phyloP scores from a whole-genome alignment of 148 eudicot genomes.

The Silene uniflora region DNA sequence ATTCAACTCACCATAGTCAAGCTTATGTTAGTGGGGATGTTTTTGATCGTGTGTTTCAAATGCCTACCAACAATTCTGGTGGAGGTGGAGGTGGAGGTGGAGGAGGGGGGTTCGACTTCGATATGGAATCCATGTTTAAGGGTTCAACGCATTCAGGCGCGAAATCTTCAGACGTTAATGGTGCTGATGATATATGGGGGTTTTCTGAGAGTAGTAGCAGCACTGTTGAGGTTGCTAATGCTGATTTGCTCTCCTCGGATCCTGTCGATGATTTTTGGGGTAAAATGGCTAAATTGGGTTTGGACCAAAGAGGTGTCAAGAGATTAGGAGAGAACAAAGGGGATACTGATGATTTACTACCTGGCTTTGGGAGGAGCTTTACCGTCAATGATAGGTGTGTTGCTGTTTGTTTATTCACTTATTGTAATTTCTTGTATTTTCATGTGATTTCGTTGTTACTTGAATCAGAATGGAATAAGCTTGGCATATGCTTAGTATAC shows the following conservation, averaged over 20 bases:
- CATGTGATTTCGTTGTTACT: neutral
- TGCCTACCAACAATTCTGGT: constrained; percentile 20
- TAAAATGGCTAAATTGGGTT: constrained; percentile 33
- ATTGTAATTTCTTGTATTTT: neutral
- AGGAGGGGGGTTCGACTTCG: constrained; percentile 31
- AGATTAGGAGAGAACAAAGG: constrained; percentile 20
- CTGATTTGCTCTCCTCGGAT: constrained; percentile 49
- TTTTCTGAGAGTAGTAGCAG: constrained; percentile 28
- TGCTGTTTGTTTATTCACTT: constrained; percentile 8
- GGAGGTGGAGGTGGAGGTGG: constrained; percentile 23
- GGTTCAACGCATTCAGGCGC: constrained; percentile 29
- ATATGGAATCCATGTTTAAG: constrained; percentile 42
- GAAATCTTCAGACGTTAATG: constrained; percentile 22
- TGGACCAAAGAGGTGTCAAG: constrained; percentile 22
- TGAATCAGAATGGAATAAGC: neutral
- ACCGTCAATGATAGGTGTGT: constrained; percentile 39
- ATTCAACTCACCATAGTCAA: constrained; percentile 19
- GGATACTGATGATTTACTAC: constrained; percentile 48
- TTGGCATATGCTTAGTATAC: neutral
- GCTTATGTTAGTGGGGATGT: constrained; percentile 28
- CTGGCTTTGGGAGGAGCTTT: constrained; percentile 48
- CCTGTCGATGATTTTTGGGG: constrained; percentile 57
- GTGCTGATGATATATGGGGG: constrained; percentile 44
- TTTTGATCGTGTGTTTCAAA: constrained; percentile 42
- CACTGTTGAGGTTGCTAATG: constrained; percentile 18